Evolutionary conservation across 2,329 filamentous ascomycete species (phyloP), one percentile per base, ranked within the genome.

Genomic region (Monosporascus sp.): DNA sequence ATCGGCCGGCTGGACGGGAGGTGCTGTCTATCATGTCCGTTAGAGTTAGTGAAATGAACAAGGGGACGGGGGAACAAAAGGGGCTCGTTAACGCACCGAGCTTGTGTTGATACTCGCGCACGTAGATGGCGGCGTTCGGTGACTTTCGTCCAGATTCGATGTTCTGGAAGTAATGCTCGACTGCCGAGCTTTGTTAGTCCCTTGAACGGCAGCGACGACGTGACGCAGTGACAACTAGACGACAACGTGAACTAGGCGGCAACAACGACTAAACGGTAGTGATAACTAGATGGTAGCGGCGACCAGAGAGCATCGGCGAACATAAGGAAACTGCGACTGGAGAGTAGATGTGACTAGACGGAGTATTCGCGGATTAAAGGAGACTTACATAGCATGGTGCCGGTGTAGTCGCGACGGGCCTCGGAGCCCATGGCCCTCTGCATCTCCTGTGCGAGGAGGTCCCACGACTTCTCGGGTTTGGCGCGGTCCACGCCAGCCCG

Each of bases 91-190:
- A 53, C 57, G 43, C 60, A 66, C 64, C 57, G 9, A 58, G 49
- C 38, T 55, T 61, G 2, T 14, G 45, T 4, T 61, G 41, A 52
- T 75, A 69, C 51, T 71, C 67, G 3, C 57, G 50, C 8, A 76
- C 65, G 50, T 70, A 74, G 15, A 51, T 31, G 2, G 51, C 55
- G 1, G 71, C 73, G 28, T 70, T 67, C 7, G 73, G 72, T 1
- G 74, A 76, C 22, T 60, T 60, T 26, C 68, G 64, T 2, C 68
- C 58, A 11, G 65, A 68, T n/a, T 69, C 69, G 24, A 72, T 61
- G 55, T 76, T 76, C 55, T 75, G 72, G 53, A 74, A 77, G 52
- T 71, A 75, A 48, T 77, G 74, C 59, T 77, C 75, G 43, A 74
- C 74, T 77, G 51, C 14, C 24, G 15, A 47, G 11, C 9, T 31